Percentiles rank a stretch among this genome's conserved stretches.
These are phyloP conservation scores for Lentinus tigrinus DNA, from an alignment of 768 basidiomycete species.

Conservation along the genomic window DNA sequence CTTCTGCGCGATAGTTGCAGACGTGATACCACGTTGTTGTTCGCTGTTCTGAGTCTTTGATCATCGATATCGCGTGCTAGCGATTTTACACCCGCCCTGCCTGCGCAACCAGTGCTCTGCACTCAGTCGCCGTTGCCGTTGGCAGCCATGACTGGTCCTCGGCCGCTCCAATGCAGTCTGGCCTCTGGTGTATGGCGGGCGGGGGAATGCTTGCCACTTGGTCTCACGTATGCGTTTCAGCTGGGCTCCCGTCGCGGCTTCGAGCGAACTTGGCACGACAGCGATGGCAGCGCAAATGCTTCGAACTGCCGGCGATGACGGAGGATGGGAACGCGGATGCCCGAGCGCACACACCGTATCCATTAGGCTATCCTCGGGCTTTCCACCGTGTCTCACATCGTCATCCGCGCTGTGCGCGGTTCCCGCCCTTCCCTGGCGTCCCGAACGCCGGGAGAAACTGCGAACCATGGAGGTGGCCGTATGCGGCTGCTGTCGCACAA, in stretches of 20 bases:
- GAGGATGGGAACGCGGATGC: not conserved
- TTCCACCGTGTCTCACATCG: slow-evolving; percentile 1
- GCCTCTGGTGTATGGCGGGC: too few relatives aligned
- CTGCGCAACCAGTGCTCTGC: not conserved
- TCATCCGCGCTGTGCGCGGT: not conserved
- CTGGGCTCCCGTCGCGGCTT: too few relatives aligned
- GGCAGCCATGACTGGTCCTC: too few relatives aligned
- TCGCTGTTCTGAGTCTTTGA: not conserved
- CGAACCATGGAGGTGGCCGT: not conserved
- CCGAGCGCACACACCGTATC: not conserved
- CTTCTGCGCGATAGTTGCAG: not conserved
- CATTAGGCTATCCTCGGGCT: not conserved
- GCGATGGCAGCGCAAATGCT: not conserved
- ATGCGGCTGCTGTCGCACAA: too few relatives aligned
- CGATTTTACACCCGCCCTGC: not conserved
- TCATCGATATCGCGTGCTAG: slow-evolving; percentile 6
- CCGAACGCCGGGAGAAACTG: not conserved
- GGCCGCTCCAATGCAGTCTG: too few relatives aligned
- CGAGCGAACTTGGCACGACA: not conserved
- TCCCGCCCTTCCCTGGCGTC: not conserved
- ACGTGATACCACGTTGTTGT: slow-evolving; percentile 6
- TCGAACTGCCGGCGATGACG: not conserved
- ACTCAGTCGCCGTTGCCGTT: too few relatives aligned
- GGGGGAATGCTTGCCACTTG: too few relatives aligned
- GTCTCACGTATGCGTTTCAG: too few relatives aligned